Evolutionary conservation across 306 rosid genomes (phyloP).

Genomic region (Casuarina equisetifolia): DNA sequence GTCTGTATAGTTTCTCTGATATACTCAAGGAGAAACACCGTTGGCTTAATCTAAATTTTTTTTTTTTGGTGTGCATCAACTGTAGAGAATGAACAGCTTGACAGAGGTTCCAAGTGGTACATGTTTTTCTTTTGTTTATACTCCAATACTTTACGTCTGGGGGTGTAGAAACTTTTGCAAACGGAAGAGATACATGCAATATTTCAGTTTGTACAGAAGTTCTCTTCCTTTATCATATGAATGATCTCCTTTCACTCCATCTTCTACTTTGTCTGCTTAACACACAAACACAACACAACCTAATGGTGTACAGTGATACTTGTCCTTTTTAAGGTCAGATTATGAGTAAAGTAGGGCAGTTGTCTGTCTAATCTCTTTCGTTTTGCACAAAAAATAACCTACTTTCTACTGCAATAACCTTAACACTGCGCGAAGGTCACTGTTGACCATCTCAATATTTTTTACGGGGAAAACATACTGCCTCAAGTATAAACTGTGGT

Average conservation of each 20-base stretch:
- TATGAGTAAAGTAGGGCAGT: too few species aligned
- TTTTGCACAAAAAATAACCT: too few species aligned
- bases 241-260: too few species aligned
- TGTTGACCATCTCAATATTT: background rate
- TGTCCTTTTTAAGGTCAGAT: too few species aligned
- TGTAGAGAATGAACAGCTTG: slow-evolving; percentile 49
- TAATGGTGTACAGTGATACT: too few species aligned
- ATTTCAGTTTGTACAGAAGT: background rate
- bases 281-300: too few species aligned
- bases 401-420: too few species aligned
- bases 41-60: slow-evolving; percentile 32
- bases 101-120: slow-evolving; percentile 24
- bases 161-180: background rate
- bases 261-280: too few species aligned
- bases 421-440: background rate
- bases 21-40: slow-evolving; percentile 32
- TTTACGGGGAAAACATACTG: too few species aligned
- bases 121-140: slow-evolving; percentile 1
- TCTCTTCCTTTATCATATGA: background rate
- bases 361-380: too few species aligned
- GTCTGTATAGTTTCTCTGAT: slow-evolving; percentile 37
- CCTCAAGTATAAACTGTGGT: too few species aligned
- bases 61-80: slow-evolving; percentile 38
- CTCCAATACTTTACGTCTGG: background rate
- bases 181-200: slow-evolving; percentile 3